Base-by-base conservation (phyloP, 2,329 filamentous ascomycete species). In the Colletotrichum sp. region DNA sequence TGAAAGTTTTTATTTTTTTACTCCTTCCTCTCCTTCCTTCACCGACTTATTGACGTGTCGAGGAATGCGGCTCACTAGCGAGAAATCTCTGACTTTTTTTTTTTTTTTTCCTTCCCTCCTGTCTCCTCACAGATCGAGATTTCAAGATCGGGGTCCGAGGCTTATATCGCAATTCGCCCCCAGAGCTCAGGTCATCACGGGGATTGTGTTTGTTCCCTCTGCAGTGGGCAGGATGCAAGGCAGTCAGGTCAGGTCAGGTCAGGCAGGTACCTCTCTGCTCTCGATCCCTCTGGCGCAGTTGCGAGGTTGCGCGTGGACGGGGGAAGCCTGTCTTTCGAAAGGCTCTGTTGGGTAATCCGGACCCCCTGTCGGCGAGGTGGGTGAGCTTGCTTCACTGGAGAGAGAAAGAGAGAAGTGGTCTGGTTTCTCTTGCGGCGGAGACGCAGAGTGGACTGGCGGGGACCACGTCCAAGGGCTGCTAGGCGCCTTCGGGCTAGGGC, bases 21-120 rank as follows among this genome's bases (percentile, higher is more conserved):
- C n/a, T 52, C 44, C 44, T 10, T 21, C 52, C 55, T 69, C 26
- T 64, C 9, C n/a, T 52, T 52, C 44, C 71, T 67, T 75, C 75
- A 77, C 75, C 72, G 75, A 77, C 75, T 77, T 44, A 62, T 71
- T 75, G 75, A 68, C 72, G 60, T 75, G 66, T 59, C 44, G 49
- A 66, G 39, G 62, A 71, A 75, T 63, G 71, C 44, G 39, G 63
- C 60, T 69, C 60, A 52, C 74, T 69, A 69, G 65, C 64, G 64
- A 72, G 60, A 62, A 55, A 16, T 36, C 16, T 44, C 32, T 34
- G 8, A 52, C 28, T 21, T 52, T 52, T 49, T 64, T 55, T 32
- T 32, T 32, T n/a, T 28, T 39, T 55, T 28, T 16, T 28, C 26
- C 18, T 32, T 8, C 15, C 44, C 55, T 70, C 24, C 34, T 67